Base-by-base conservation (phyloP, 1,284 basidiomycete species). In the Boletellus deceptivus region DNA sequence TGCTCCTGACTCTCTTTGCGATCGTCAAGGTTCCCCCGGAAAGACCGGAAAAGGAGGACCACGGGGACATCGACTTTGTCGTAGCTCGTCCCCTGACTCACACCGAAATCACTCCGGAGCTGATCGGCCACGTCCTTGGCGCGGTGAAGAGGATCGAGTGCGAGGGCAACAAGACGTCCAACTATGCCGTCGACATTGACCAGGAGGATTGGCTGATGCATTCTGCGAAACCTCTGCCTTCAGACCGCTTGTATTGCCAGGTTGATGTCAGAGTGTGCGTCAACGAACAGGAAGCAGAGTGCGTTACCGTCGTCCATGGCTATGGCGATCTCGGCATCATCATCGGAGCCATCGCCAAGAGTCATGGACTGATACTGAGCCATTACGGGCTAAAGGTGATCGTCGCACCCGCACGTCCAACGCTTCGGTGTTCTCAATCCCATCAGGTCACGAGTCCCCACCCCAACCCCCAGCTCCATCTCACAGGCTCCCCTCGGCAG, bases 271-370 rank as follows among this genome's bases (percentile, higher is more conserved):
- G 79, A 55, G 76, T 84, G 4, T 84, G 82, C 56, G 62, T 57
- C 4, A 74, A 79, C 61, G 64, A 70, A 55, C 71, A 67, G 18
- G 78, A 79, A 58, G 78, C 69, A 62, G 71, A 80, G 27, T 70
- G 79, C 17, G 63, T 78, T 17, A 57, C 73, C 10, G 77, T 84
- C 63, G 78, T 79, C 59, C 75, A 81, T 52, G 76, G 77, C 3
- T 87, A 85, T 57, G 86, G 86, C 3, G 86, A 87, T 58, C 68
- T 86, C 6, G 80, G 81, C 0, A 84, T 86, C 78, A 83, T 88
- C 18, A 63, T 88, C 43, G 77, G 78, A 13, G 59, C 81, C 6
- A 63, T 86, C 14, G 76, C 74, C 4, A 72, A 74, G 39, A 77
- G 76, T 43, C 69, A 70, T 38, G 81, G 83, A 1, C 58, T 87